phyloP scores from a whole-genome alignment of 768 basidiomycete species.

The Rossbeevera mucosa region DNA sequence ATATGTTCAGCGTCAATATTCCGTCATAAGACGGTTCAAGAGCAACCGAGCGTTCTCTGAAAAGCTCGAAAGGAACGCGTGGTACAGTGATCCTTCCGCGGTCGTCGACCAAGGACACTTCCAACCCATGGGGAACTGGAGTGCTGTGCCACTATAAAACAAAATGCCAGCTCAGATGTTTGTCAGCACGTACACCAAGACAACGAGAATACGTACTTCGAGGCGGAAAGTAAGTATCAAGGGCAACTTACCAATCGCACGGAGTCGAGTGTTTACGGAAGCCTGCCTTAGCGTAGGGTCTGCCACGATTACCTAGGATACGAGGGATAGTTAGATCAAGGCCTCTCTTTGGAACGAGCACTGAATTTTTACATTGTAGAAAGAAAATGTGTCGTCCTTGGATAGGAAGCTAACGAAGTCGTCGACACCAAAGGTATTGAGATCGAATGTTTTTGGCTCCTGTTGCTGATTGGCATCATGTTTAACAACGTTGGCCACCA shows the following conservation, averaged over 20 bases:
- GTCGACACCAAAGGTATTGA: not conserved
- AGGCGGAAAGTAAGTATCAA: slow-evolving; percentile 1
- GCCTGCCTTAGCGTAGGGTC: slow-evolving; percentile 9
- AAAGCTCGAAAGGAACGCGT: not conserved
- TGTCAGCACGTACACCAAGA: not conserved
- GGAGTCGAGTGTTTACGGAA: slow-evolving; percentile 8
- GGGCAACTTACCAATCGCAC: not conserved
- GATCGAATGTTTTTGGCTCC: not conserved
- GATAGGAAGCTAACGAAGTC: slow-evolving; percentile 1
- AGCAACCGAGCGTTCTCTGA: not conserved
- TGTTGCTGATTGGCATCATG: not conserved
- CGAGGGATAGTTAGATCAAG: not conserved
- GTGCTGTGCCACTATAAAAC: slow-evolving; percentile 2
- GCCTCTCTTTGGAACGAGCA: not conserved
- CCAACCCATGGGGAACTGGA: not conserved
- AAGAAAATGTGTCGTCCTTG: not conserved
- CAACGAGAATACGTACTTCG: not conserved
- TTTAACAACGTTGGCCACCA: slow-evolving; percentile 8
- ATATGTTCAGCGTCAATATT: slow-evolving; percentile 4
- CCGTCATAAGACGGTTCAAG: slow-evolving; percentile 4
- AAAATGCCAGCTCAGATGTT: not conserved
- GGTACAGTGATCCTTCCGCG: not conserved
- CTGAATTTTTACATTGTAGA: slow-evolving; percentile 3
- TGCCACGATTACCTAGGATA: slow-evolving; percentile 6
- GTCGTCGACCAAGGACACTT: slow-evolving; percentile 8